These are phyloP conservation scores for Thymus quinquecostatus DNA, from an alignment of 257 asterid genomes.

Conservation along the genomic window DNA sequence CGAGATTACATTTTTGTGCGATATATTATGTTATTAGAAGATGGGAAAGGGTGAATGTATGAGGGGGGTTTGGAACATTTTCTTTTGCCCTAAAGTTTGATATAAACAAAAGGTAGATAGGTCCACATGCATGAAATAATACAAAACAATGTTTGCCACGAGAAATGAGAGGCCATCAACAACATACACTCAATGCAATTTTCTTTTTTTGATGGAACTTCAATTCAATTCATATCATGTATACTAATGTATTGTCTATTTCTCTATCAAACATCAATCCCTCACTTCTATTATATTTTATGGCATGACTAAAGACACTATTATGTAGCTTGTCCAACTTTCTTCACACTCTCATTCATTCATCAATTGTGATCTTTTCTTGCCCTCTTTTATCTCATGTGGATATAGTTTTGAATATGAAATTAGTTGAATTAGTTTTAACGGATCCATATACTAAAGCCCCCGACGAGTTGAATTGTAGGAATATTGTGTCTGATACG, in stretches of 20 bases:
- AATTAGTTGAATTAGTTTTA: no score
- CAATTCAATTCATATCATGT: not conserved
- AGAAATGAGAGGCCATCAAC: slow-evolving; percentile 42
- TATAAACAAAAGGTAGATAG: slow-evolving; percentile 9
- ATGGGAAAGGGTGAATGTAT: slow-evolving; percentile 11
- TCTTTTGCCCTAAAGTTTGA: slow-evolving; percentile 20
- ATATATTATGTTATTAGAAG: not conserved
- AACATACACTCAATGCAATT: slow-evolving; percentile 25
- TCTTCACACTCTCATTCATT: slow-evolving; percentile 33
- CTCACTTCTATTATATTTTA: slow-evolving; percentile 19
- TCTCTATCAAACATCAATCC: slow-evolving; percentile 39
- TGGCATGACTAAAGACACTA: slow-evolving; percentile 43
- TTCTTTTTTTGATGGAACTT: slow-evolving; percentile 35
- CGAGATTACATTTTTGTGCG: no score
- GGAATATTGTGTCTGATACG: no score
- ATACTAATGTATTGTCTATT: slow-evolving; percentile 29
- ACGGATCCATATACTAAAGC: no score
- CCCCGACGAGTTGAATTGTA: no score
- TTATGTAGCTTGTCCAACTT: slow-evolving; percentile 35
- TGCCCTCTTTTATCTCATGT: not conserved
- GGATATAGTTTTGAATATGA: not conserved
- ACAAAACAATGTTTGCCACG: slow-evolving; percentile 36
- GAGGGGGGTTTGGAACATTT: slow-evolving; percentile 19
- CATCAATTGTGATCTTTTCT: not conserved
- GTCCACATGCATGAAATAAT: slow-evolving; percentile 1